A percentile compares a stretch with the other conserved stretches of the same genome.
Evolutionary conservation across 78 protist species (phyloP).

Genomic region (Polysphondylium violaceum): DNA sequence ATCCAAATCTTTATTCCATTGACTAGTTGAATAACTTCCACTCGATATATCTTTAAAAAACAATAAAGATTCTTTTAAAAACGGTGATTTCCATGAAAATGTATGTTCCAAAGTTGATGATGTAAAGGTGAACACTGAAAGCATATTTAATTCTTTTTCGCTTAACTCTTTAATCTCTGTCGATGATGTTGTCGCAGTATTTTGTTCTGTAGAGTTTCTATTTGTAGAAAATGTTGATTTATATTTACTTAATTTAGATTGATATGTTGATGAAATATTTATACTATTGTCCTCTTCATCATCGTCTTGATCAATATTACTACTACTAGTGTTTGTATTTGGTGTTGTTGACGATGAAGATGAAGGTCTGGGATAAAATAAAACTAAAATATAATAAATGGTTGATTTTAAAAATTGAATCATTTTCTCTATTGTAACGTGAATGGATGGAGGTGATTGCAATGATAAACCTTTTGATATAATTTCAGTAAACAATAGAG

Average conservation of each 20-base stretch:
- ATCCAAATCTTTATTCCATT: background rate
- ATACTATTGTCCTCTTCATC: background rate
- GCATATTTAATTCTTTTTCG: background rate
- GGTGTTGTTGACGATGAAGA: background rate
- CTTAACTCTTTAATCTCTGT: background rate
- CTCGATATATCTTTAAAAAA: slow-evolving; percentile 11
- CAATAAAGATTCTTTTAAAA: slow-evolving; percentile 17
- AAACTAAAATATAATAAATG: slow-evolving; percentile 8
- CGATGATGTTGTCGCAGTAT: background rate
- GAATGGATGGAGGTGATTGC: background rate
- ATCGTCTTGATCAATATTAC: background rate
- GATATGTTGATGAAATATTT: background rate
- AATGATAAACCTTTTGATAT: background rate
- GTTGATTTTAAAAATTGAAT: slow-evolving; percentile 12
- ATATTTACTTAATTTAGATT: slow-evolving; percentile 15
- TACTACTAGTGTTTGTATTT: background rate
- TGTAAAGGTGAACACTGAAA: slow-evolving; percentile 47
- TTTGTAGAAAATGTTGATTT: background rate
- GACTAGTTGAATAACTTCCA: background rate
- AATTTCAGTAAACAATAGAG: background rate
- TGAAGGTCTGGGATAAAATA: slow-evolving; percentile 26
- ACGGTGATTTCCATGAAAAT: slow-evolving; percentile 63
- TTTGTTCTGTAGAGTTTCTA: background rate
- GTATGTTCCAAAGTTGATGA: slow-evolving; percentile 36
- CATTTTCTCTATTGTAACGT: slow-evolving; percentile 2